Conservation (phyloP, 1,139 yeast genomes). For the Geotrichum phurueaensis region DNA sequence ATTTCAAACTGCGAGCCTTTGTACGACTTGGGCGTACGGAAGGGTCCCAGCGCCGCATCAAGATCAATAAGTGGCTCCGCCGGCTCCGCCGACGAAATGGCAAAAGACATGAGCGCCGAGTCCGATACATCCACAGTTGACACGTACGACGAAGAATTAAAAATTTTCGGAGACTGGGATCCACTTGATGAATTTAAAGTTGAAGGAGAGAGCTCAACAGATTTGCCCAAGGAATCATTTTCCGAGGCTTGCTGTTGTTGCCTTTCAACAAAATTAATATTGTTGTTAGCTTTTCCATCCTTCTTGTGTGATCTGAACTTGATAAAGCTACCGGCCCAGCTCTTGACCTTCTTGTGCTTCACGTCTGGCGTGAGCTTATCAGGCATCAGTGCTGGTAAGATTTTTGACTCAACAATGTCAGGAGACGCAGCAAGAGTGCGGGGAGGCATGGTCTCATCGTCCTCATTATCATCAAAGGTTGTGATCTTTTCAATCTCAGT, state of each 20-base stretch:
- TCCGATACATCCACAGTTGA: background rate
- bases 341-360: constrained; percentile 25
- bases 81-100: constrained; percentile 6
- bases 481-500: constrained; percentile 1
- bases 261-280: background rate
- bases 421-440: background rate
- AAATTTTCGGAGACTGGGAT: constrained; percentile 7
- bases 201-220: background rate
- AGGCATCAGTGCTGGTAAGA: background rate
- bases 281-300: constrained; percentile 3
- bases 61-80: constrained; percentile 29
- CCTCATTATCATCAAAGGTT: background rate
- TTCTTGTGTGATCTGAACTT: constrained; percentile 22
- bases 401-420: background rate
- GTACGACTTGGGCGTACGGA: constrained; percentile 15
- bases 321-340: constrained; percentile 29
- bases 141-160: constrained; percentile 5
- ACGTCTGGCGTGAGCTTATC: background rate
- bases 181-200: constrained; percentile 8
- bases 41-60: constrained; percentile 33
- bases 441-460: background rate
- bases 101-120: constrained; percentile 12
- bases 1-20: constrained; percentile 17
- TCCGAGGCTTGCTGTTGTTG: constrained; percentile 5
- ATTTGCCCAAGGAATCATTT: constrained; percentile 12